Percentiles rank a stretch among this genome's conserved stretches.
Conservation (phyloP, 805 yeast species). For the Schizosaccharomyces pombe region ASM294v3 CU329670.1:1519001-1519500, state of each 20-base stretch:
- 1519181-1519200: slow-evolving; percentile 9
- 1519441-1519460: slow-evolving; percentile 60
- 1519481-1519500: slow-evolving; percentile 75
- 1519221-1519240: slow-evolving; percentile 49
- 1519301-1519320: slow-evolving; percentile 42
- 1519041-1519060: slow-evolving; percentile 59
- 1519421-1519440: slow-evolving; percentile 46
- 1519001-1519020: neutral
- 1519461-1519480: slow-evolving; percentile 64
- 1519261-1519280: slow-evolving; percentile 75
- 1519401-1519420: slow-evolving; percentile 40
- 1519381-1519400: slow-evolving; percentile 60
- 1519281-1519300: slow-evolving; percentile 29
- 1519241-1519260: slow-evolving; percentile 71
- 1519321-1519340: slow-evolving; percentile 52
- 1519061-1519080: slow-evolving; percentile 51
- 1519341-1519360: slow-evolving; percentile 55
- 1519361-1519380: slow-evolving; percentile 76
- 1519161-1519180: slow-evolving; percentile 36
- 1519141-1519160: slow-evolving; percentile 51
- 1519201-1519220: slow-evolving; percentile 20
- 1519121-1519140: slow-evolving; percentile 72
- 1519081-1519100: slow-evolving; percentile 52
- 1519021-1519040: neutral
- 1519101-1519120: slow-evolving; percentile 58